Base-by-base conservation (phyloP, 2,329 filamentous ascomycete species). In the Coniochaeta sp. region DNA sequence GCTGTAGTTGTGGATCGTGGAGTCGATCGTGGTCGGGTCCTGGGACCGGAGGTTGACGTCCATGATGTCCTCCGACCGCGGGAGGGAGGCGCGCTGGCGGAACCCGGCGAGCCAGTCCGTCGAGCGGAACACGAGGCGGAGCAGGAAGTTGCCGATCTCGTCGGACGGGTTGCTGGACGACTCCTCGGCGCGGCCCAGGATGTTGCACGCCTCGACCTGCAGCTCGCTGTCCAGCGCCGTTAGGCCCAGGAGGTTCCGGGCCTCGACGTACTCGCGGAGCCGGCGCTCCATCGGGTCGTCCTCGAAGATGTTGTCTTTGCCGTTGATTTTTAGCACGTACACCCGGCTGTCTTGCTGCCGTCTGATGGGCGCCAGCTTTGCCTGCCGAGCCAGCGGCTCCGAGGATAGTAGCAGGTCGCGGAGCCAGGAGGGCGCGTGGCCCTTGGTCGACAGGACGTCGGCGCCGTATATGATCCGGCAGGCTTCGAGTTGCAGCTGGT, bases 221-320 rank as follows among this genome's bases (percentile, higher is more conserved):
- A 88, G 76, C 69, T 87, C 84, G 5, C 79, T 72, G 59, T 87
- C 83, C 73, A 82, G 82, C 17, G 83, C 77, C 0, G 81, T 85
- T 65, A 87, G 66, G n/a, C 84, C 84, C 9, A 87, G 70, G 60
- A 84, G 66, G 56, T 73, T 71, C 68, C 78, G 80, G 9, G 76
- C 75, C 62, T 74, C 76, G 58, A 84, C 82, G 65, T 80, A 85
- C 54, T 81, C 77, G 5, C 78, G 78, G 24, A 86, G 74, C 58
- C 82, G 77, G n/a, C 68, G 68, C 68, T 86, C 83, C 66, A 85
- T 75, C 2, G 81, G 79, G 62, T 83, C 85, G 56, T 75, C 72
- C 65, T 85, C 81, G 66, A 85, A 85, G 36, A 85, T 75, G 62
- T 80, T 78, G 60, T 79, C 75, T 70, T 84, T 84, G 65, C 82